These are phyloP conservation scores for Lepraria neglecta DNA, from an alignment of 495 filamentous ascomycete species.

Conservation along the genomic window DNA sequence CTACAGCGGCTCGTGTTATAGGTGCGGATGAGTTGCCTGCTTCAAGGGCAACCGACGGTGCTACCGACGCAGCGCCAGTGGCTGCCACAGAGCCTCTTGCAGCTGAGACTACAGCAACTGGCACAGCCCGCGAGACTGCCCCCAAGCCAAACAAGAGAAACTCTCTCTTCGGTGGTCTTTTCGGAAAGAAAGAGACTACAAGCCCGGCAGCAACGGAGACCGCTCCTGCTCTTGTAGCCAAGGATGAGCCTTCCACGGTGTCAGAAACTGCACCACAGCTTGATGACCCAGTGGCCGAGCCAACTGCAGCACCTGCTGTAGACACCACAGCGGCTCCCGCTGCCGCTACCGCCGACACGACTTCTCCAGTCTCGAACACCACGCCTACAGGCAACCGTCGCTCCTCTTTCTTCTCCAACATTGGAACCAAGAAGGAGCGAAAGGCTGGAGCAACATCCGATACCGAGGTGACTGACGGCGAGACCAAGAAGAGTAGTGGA, in stretches of 20 bases:
- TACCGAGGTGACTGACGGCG: constrained; percentile 44
- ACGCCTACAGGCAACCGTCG: constrained; percentile 47
- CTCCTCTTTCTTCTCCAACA: constrained; percentile 49
- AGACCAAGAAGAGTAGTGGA: constrained; percentile 47
- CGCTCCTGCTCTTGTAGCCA: constrained; percentile 36
- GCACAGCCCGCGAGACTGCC: constrained; percentile 21
- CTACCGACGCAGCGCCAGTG: constrained; percentile 3
- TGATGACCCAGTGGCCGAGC: constrained; percentile 45
- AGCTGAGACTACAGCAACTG: constrained; percentile 30
- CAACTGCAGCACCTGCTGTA: constrained; percentile 28
- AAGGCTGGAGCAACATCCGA: constrained; percentile 44
- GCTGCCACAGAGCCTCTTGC: constrained; percentile 19
- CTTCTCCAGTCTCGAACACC: constrained; percentile 28
- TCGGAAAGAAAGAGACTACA: constrained; percentile 46
- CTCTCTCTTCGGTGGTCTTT: constrained; percentile 49
- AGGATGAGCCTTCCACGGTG: constrained; percentile 39
- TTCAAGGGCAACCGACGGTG: constrained; percentile 12
- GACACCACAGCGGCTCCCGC: constrained; percentile 35
- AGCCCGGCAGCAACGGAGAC: constrained; percentile 50
- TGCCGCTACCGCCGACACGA: constrained; percentile 21
- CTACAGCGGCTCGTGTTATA: constrained; percentile 24
- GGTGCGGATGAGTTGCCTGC: constrained; percentile 21
- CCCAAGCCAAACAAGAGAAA: constrained; percentile 42
- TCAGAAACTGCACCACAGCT: constrained; percentile 48
- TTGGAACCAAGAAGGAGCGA: constrained; percentile 49